Base-by-base conservation (phyloP, 257 asterid species). In the Solanum bukasovii region DNA sequence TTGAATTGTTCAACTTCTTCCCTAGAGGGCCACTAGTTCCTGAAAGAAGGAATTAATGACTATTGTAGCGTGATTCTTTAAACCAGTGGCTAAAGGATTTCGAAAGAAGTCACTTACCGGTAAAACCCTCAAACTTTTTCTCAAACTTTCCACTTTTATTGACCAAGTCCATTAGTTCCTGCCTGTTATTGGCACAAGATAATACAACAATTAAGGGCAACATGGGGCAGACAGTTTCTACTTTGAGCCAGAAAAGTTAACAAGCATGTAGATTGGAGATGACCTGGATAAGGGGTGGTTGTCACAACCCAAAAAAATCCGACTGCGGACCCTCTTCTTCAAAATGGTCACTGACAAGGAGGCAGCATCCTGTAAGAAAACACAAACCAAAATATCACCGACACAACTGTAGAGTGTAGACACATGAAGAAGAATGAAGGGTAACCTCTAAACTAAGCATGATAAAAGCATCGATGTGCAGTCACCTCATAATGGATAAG, bases 401-500 rank as follows among this genome's bases (percentile, higher is more conserved):
- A 63, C 16, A 56, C 37, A 23, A n/a, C 38, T 82, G 65, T 59
- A 33, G 42, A 33, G 38, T 82, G 65, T 40, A 34, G 44, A 79
- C 42, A n/a, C 46, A 65, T 21, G 25, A 74, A 59, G 87, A 38
- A 33, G 29, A 84, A 27, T 61, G 21, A 27, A 29, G 85, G 56
- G 38, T 33, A 79, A 49, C 85, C 42, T 46, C 85, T 81, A 81
- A 81, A 81, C 68, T 46, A 49, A 29, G 42, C 84, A 73, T 49
- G 49, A 86, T 46, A 8, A 25, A 52, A 73, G 9, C 59, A 73
- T 73, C 84, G 44, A 49, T 67, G 77, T 75, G 73, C n/a, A 89
- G 84, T 74, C 84, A 96, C 99, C 99, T 97, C 99, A 46, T 97
- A 97, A 90, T 95, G 98, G 85, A 97, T 94, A 85, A 96, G 94